phyloP scores from a whole-genome alignment of 306 rosid genomes.

The Crotalaria pallida region DNA sequence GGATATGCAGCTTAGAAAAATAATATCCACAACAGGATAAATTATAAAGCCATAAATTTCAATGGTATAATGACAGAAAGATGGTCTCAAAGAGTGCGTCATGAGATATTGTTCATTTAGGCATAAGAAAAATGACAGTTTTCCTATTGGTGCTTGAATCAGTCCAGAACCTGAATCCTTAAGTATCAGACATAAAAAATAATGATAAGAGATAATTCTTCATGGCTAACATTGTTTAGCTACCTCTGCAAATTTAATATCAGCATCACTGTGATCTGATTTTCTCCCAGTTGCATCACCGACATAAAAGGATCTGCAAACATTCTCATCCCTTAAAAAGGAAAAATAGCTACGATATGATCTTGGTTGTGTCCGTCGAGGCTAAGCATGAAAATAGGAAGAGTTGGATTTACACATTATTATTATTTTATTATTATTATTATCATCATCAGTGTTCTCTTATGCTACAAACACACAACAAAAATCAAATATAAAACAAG shows the following conservation, averaged over 20 bases:
- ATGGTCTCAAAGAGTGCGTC: neutral
- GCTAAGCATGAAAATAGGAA: too few relatives aligned
- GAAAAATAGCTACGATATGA: too few relatives aligned
- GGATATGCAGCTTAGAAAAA: neutral
- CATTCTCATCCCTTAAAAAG: slow-evolving; percentile 2
- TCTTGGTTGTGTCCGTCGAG: too few relatives aligned
- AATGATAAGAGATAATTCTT: neutral
- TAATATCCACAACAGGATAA: slow-evolving; percentile 1
- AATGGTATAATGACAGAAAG: neutral
- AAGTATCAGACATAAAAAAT: neutral
- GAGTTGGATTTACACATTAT: too few relatives aligned
- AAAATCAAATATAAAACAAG: too few relatives aligned
- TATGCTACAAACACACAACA: too few relatives aligned
- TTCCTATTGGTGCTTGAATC: slow-evolving; percentile 2
- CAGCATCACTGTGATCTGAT: slow-evolving; percentile 87
- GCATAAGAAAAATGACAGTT: neutral
- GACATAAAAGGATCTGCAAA: slow-evolving; percentile 78
- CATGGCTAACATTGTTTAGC: slow-evolving; percentile 3
- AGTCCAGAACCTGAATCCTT: neutral
- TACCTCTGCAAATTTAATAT: slow-evolving; percentile 85
- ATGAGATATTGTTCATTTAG: neutral
- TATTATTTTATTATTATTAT: too few relatives aligned
- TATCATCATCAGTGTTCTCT: too few relatives aligned
- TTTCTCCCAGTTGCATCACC: slow-evolving; percentile 96
- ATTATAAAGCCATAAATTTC: neutral